These are phyloP conservation scores for Colletotrichum lupini DNA, from an alignment of 2,329 filamentous ascomycete genomes.

Conservation along the genomic window DNA sequence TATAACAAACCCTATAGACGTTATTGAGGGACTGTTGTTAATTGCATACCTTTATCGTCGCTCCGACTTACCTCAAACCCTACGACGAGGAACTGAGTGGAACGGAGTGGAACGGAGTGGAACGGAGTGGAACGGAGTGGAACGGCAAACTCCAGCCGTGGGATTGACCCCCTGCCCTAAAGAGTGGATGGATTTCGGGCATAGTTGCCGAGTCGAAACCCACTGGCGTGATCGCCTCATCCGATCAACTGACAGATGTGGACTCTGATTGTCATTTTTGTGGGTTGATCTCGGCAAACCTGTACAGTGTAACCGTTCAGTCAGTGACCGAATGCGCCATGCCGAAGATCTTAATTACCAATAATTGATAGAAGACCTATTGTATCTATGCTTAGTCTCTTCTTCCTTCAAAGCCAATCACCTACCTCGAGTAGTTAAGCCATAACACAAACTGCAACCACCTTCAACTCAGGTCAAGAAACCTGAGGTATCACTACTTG, in stretches of 20 bases:
- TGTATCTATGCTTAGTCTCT: neutral
- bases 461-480: neutral
- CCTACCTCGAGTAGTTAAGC: neutral
- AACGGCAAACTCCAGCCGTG: neutral
- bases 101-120: neutral
- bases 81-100: neutral
- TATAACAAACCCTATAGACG: too few species aligned
- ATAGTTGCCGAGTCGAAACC: neutral
- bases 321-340: neutral
- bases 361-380: neutral
- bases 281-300: neutral
- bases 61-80: too few species aligned
- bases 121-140: neutral
- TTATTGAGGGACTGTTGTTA: too few species aligned
- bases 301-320: neutral
- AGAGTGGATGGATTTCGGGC: neutral
- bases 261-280: neutral
- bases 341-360: neutral
- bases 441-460: neutral
- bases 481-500: neutral
- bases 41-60: too few species aligned
- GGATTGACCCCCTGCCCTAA: neutral
- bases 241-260: neutral
- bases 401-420: neutral
- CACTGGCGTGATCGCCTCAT: neutral